Conservation (phyloP, 257 asterid species). For the Ophiorrhiza pumila region DNA sequence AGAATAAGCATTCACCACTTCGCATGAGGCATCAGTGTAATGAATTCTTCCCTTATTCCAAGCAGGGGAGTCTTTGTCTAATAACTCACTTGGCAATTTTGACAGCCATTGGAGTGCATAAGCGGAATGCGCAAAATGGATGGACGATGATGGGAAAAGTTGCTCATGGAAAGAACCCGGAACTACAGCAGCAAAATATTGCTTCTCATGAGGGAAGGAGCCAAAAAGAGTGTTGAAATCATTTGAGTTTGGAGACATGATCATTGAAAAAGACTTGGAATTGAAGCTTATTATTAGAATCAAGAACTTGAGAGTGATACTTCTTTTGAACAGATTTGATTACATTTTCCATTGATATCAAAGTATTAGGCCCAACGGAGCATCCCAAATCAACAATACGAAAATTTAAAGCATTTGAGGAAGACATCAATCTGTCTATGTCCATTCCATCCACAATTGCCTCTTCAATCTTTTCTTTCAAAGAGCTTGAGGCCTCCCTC, state of each 20-base stretch:
- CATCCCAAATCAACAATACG: conserved; percentile 31
- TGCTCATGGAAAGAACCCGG: conserved; percentile 33
- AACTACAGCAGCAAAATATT: conserved; percentile 26
- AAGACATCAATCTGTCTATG: neutral
- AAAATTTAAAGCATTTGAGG: conserved; percentile 11
- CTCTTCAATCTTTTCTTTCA: conserved; percentile 18
- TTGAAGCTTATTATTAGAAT: conserved; percentile 4
- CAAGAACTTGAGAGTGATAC: neutral
- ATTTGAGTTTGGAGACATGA: conserved; percentile 21
- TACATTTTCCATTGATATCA: conserved; percentile 14
- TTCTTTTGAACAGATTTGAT: conserved; percentile 7
- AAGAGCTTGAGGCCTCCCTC: conserved; percentile 2
- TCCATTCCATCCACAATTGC: conserved; percentile 11
- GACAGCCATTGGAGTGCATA: conserved; percentile 40
- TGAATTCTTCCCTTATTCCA: conserved; percentile 32
- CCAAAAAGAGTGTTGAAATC: conserved; percentile 40
- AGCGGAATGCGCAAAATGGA: conserved; percentile 28
- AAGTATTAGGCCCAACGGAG: conserved; percentile 33
- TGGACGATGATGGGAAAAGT: conserved; percentile 20
- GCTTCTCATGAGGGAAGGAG: conserved; percentile 17
- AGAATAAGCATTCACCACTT: conserved; percentile 23
- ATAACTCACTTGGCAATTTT: conserved; percentile 16
- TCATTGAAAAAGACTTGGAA: conserved; percentile 35
- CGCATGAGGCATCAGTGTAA: conserved; percentile 15
- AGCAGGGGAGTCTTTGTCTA: conserved; percentile 11